A percentile compares a stretch with the other conserved stretches of the same genome.
Evolutionary conservation across 75 land plant species (phyloP).

Genomic region (Larix kaempferi): DNA sequence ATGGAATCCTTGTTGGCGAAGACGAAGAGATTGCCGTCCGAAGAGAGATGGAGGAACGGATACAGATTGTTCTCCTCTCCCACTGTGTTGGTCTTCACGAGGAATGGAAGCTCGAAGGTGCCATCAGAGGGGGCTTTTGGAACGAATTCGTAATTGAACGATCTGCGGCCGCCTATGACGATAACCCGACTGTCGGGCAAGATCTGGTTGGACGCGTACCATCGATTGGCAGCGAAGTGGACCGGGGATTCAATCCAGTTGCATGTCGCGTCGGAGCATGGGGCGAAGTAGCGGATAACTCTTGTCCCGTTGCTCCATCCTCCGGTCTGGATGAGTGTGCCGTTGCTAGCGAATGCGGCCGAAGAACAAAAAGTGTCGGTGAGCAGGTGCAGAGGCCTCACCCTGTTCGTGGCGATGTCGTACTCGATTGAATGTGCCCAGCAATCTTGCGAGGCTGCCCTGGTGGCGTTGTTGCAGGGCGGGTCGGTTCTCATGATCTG

Average conservation of each 20-base stretch:
- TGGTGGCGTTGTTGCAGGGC: not conserved
- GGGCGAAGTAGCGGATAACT: slow-evolving; percentile 24
- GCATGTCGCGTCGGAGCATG: slow-evolving; percentile 24
- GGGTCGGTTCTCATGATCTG: not conserved
- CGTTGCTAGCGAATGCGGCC: slow-evolving; percentile 53
- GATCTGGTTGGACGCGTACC: slow-evolving; percentile 56
- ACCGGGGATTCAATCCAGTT: slow-evolving; percentile 42
- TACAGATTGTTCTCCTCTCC: slow-evolving; percentile 25
- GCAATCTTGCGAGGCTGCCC: slow-evolving; percentile 6
- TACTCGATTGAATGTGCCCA: slow-evolving; percentile 41
- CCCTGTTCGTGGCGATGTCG: slow-evolving; percentile 16
- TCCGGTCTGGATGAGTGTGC: slow-evolving; percentile 69
- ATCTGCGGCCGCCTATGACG: slow-evolving; percentile 51
- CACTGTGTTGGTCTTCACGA: not conserved
- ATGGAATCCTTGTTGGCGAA: slow-evolving; percentile 53
- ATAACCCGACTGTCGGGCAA: slow-evolving; percentile 51
- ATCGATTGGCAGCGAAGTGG: slow-evolving; percentile 8
- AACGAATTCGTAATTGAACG: slow-evolving; percentile 33
- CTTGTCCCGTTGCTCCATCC: slow-evolving; percentile 47
- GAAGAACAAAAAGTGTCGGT: slow-evolving; percentile 87
- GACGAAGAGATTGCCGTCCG: slow-evolving; percentile 41
- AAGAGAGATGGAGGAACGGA: slow-evolving; percentile 20
- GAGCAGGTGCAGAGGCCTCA: slow-evolving; percentile 48
- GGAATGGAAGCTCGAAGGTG: slow-evolving; percentile 26
- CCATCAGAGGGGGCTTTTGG: slow-evolving; percentile 8